Percentiles rank a stretch among this genome's conserved stretches.
Evolutionary conservation across 1,284 basidiomycete species (phyloP).

Genomic region (Fomitiporia mediterranea): DNA sequence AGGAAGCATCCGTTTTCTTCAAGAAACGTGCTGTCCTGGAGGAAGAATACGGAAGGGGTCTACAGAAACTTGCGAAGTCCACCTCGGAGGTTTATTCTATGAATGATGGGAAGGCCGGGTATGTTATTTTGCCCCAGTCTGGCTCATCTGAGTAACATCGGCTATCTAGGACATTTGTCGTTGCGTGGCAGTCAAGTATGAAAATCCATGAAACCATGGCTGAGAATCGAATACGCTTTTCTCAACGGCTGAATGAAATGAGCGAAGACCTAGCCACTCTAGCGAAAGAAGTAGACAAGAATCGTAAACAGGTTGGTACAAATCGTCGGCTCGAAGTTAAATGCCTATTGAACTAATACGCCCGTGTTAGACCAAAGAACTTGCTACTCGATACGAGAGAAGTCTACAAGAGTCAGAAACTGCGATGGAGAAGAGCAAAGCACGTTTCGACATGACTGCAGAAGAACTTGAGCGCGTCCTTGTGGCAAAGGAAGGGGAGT

Average conservation of each 20-base stretch:
- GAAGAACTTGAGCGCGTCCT: conserved; percentile 96
- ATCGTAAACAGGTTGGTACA: conserved; percentile 71
- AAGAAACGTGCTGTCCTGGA: conserved; percentile 91
- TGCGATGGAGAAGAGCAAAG: conserved; percentile 85
- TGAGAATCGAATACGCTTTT: conserved; percentile 84
- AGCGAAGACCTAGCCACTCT: conserved; percentile 87
- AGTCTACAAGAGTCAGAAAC: conserved; percentile 87
- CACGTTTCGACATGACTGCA: conserved; percentile 81
- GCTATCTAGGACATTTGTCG: conserved; percentile 72
- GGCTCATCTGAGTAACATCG: neutral
- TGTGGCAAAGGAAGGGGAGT: conserved; percentile 92
- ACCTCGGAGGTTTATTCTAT: conserved; percentile 81
- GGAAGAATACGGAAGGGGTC: conserved; percentile 87
- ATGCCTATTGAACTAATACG: conserved; percentile 11
- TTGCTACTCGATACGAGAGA: conserved; percentile 83
- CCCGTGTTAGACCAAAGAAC: conserved; percentile 72
- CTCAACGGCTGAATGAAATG: conserved; percentile 89
- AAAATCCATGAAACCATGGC: conserved; percentile 86
- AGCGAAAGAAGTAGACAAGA: conserved; percentile 91
- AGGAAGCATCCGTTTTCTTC: conserved; percentile 92
- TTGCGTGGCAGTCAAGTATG: conserved; percentile 84
- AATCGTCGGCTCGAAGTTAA: conserved; percentile 12
- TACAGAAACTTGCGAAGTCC: conserved; percentile 79
- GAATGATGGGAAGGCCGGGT: conserved; percentile 95
- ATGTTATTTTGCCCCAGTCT: conserved; percentile 24